Percentiles rank a stretch among this genome's conserved stretches.
Conservation (phyloP, 2,329 filamentous ascomycete genomes). For the Magnaporthiopsis rhizophila region DNA sequence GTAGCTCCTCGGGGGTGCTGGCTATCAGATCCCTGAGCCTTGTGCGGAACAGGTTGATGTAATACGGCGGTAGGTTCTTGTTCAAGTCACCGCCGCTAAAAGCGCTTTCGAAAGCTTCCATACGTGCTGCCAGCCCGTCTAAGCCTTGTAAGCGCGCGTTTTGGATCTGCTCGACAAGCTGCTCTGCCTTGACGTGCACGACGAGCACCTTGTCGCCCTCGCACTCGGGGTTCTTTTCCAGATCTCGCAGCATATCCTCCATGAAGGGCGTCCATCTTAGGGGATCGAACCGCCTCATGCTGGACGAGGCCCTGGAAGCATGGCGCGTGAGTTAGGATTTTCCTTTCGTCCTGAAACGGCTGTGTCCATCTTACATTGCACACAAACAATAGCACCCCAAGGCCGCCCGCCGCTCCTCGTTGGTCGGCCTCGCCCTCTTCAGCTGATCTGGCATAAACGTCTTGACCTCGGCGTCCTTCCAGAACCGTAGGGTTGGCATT, state of each 20-base stretch:
- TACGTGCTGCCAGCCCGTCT: conserved; percentile 8
- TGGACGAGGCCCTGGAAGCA: conserved; percentile 17
- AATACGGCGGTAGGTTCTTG: conserved; percentile 15
- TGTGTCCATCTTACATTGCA: conserved; percentile 21
- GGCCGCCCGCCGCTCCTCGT: conserved; percentile 40
- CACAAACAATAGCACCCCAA: conserved; percentile 37
- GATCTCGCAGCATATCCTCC: conserved; percentile 44
- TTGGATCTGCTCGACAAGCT: conserved; percentile 27
- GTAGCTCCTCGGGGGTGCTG: conserved; percentile 16
- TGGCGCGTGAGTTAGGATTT: not conserved
- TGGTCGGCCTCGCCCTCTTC: conserved; percentile 23
- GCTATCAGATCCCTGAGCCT: conserved; percentile 19
- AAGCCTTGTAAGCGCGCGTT: conserved; percentile 15
- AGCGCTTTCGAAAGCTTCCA: not conserved
- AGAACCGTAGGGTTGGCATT: conserved; percentile 22
- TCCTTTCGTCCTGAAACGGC: not conserved
- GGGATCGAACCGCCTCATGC: conserved; percentile 37
- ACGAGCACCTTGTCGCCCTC: conserved; percentile 42
- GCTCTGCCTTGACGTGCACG: conserved; percentile 30
- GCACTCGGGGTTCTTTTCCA: conserved; percentile 37
- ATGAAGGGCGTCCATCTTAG: conserved; percentile 51
- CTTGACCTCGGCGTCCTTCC: conserved; percentile 9
- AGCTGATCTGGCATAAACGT: conserved; percentile 13
- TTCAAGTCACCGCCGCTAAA: not conserved
- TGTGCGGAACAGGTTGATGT: conserved; percentile 16